Evolutionary conservation across 208 protist genomes (phyloP).

Genomic region (Crithidia fasciculata): DNA sequence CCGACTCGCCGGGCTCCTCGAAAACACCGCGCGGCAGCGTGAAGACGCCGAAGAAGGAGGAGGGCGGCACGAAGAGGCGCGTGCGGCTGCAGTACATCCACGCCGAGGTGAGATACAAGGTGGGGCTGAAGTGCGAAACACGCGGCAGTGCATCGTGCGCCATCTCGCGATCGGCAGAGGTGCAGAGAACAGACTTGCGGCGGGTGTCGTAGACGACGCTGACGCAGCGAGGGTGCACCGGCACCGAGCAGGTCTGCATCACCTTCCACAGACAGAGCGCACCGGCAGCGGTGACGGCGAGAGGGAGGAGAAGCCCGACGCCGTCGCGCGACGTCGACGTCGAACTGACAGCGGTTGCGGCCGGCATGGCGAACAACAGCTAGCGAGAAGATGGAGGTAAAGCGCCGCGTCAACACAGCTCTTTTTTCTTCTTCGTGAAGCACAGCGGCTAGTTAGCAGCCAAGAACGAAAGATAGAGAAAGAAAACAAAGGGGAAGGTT

Average conservation of each 20-base stretch:
- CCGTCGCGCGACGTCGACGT: slow-evolving; percentile 11
- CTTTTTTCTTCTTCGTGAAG: too few species aligned
- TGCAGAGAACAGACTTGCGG: slow-evolving; percentile 63
- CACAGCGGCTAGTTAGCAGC: too few species aligned
- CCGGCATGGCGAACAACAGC: neutral
- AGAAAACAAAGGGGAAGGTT: too few species aligned
- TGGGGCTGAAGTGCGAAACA: slow-evolving; percentile 53
- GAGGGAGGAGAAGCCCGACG: slow-evolving; percentile 41
- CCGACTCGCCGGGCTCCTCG: slow-evolving; percentile 50
- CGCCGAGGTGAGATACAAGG: slow-evolving; percentile 54
- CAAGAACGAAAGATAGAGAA: too few species aligned
- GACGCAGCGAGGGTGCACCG: slow-evolving; percentile 68
- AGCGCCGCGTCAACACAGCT: too few species aligned
- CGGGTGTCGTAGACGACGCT: slow-evolving; percentile 88
- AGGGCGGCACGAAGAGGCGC: slow-evolving; percentile 64
- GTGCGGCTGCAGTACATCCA: slow-evolving; percentile 54
- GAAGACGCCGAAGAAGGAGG: slow-evolving; percentile 80
- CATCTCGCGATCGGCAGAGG: slow-evolving; percentile 63
- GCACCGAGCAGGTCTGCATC: slow-evolving; percentile 54
- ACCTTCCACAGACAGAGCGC: slow-evolving; percentile 58
- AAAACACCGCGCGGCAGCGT: slow-evolving; percentile 69
- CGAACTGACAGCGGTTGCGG: neutral
- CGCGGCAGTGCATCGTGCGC: slow-evolving; percentile 37
- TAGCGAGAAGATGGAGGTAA: too few species aligned
- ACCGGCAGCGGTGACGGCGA: slow-evolving; percentile 44